Conservation (phyloP, 1,284 basidiomycete species). For the Ganoderma boninense region DNA sequence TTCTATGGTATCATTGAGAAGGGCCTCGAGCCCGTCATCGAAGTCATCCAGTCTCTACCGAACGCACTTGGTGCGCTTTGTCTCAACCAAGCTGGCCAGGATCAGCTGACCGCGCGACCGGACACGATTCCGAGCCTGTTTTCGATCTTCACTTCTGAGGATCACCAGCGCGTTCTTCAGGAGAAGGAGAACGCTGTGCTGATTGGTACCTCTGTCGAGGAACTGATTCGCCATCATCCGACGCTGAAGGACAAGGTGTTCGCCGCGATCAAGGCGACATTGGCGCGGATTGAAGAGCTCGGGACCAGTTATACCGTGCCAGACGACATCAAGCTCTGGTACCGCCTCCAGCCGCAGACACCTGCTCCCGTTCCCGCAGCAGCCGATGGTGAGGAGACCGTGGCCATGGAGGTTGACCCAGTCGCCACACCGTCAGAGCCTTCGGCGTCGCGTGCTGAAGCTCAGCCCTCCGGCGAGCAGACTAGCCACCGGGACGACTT, state of each 20-base stretch:
- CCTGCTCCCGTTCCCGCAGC: constrained; percentile 41
- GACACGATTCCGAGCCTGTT: constrained; percentile 88
- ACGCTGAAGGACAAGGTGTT: constrained; percentile 84
- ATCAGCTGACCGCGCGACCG: constrained; percentile 80
- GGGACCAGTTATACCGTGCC: constrained; percentile 69
- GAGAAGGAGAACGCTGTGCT: constrained; percentile 94
- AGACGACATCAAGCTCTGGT: constrained; percentile 70
- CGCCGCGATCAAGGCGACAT: constrained; percentile 72
- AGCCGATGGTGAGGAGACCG: constrained; percentile 43
- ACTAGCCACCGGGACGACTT: constrained; percentile 45
- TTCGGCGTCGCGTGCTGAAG: neutral
- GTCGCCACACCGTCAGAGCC: constrained; percentile 3
- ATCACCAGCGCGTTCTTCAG: constrained; percentile 86
- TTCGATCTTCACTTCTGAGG: constrained; percentile 86
- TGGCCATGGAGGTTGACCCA: constrained; percentile 57
- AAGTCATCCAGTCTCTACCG: constrained; percentile 92
- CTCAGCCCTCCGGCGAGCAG: constrained; percentile 18
- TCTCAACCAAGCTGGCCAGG: constrained; percentile 90
- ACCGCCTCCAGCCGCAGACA: constrained; percentile 53
- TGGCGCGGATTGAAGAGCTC: constrained; percentile 78
- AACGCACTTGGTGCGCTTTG: constrained; percentile 98
- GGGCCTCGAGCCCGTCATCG: constrained; percentile 88
- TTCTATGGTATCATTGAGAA: constrained; percentile 89
- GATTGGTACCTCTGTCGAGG: constrained; percentile 92
- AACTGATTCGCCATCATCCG: constrained; percentile 97